phyloP scores from a whole-genome alignment of 1,284 basidiomycete genomes.

The Ceratobasidium sp. region DNA sequence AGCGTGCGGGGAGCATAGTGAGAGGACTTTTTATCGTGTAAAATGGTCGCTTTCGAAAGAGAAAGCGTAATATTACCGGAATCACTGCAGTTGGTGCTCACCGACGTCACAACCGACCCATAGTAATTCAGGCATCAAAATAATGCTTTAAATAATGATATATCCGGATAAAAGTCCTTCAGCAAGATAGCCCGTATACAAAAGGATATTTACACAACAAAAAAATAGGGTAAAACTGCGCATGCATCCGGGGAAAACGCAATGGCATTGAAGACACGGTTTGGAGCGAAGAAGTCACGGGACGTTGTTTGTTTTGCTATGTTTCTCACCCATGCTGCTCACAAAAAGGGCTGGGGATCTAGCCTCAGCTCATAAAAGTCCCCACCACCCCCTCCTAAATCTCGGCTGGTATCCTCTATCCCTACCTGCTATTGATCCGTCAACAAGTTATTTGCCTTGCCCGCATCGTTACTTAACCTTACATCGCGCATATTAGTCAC shows the following conservation, averaged over 20 bases:
- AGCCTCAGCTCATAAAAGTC: constrained; percentile 28
- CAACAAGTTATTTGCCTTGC: not conserved
- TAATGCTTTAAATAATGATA: not conserved
- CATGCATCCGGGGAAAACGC: too few relatives aligned
- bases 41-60: not conserved
- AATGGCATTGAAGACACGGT: constrained; percentile 13
- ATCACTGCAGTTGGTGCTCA: not conserved
- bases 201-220: not conserved
- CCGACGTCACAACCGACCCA: not conserved
- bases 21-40: too few relatives aligned
- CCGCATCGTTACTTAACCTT: not conserved
- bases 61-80: not conserved
- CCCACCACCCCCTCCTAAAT: constrained; percentile 33
- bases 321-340: constrained; percentile 22
- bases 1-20: not conserved
- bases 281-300: constrained; percentile 20
- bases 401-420: constrained; percentile 17
- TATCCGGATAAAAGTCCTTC: not conserved
- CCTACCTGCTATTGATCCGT: constrained; percentile 1
- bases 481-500: constrained; percentile 28
- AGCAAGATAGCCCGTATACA: too few relatives aligned
- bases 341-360: constrained; percentile 23
- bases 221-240: not conserved
- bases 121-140: not conserved
- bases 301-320: constrained; percentile 21